These are phyloP conservation scores for Jacaranda mimosifolia DNA, from an alignment of 257 asterid species.

Conservation along the genomic window DNA sequence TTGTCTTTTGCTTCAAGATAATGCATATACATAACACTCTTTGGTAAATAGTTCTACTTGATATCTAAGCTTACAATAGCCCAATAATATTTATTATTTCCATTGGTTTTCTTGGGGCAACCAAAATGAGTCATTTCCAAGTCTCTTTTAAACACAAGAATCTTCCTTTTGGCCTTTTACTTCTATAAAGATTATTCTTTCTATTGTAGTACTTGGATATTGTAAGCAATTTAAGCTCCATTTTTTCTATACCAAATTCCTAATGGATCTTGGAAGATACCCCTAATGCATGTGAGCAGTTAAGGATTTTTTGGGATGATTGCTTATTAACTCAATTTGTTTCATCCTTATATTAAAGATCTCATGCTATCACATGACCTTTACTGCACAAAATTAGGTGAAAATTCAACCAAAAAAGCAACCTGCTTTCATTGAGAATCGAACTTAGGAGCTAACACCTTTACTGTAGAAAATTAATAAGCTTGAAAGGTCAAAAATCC, in stretches of 20 bases:
- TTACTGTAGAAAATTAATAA: too few species aligned
- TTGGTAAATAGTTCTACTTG: constrained; percentile 32
- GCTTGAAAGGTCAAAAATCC: too few species aligned
- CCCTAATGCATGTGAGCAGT: constrained; percentile 57
- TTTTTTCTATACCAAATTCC: constrained; percentile 40
- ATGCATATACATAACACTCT: constrained; percentile 32
- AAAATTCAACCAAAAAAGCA: too few species aligned
- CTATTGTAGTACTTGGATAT: constrained; percentile 38
- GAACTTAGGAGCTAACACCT: too few species aligned
- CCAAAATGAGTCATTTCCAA: constrained; percentile 39
- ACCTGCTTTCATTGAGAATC: too few species aligned
- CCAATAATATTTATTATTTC: constrained; percentile 25
- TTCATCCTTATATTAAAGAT: too few species aligned
- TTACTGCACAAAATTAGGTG: too few species aligned
- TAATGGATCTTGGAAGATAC: constrained; percentile 2
- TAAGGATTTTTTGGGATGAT: too few species aligned
- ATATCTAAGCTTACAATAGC: constrained; percentile 16
- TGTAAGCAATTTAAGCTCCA: constrained; percentile 25
- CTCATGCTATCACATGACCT: too few species aligned
- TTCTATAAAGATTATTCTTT: constrained; percentile 58
- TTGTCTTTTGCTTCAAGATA: constrained; percentile 43
- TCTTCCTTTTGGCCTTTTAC: constrained; percentile 46
- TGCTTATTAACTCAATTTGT: too few species aligned
- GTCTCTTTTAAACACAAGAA: constrained; percentile 46
- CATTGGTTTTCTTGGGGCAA: constrained; percentile 42